These are phyloP conservation scores for Novymonas esmeraldas DNA, from an alignment of 208 protist species.

Conservation along the genomic window DNA sequence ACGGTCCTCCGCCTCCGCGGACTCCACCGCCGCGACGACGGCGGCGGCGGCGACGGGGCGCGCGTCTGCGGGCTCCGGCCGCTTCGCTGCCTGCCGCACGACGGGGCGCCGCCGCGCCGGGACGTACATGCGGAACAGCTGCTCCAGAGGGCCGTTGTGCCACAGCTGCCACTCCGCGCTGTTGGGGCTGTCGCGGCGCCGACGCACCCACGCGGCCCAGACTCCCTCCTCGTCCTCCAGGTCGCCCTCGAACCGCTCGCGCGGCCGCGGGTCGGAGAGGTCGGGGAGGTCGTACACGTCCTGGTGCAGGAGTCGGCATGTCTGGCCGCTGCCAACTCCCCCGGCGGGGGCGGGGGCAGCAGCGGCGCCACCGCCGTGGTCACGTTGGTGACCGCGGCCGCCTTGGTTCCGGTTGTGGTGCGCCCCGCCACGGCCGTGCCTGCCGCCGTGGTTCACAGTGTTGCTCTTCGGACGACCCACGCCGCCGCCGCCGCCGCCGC, in stretches of 20 bases:
- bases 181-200: conserved; percentile 69
- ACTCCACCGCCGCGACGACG: background rate
- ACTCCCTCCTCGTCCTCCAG: conserved; percentile 37
- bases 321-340: conserved; percentile 1
- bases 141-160: conserved; percentile 69
- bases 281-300: conserved; percentile 61
- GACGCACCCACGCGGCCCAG: conserved; percentile 68
- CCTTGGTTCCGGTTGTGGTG: background rate
- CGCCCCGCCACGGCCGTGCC: background rate
- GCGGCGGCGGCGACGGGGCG: background rate
- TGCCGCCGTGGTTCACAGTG: too few relatives aligned
- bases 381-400: background rate
- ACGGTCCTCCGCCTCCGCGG: conserved; percentile 1
- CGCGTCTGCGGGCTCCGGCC: background rate
- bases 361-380: background rate
- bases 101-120: conserved; percentile 35
- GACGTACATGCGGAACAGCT: conserved; percentile 60
- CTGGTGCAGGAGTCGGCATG: conserved; percentile 56
- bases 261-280: conserved; percentile 33
- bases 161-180: conserved; percentile 86
- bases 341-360: too few relatives aligned
- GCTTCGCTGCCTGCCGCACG: conserved; percentile 13
- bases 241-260: conserved; percentile 43
- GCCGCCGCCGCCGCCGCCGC: background rate
- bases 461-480: background rate